Base-by-base conservation (phyloP, 139 green algal species). In the Haematococcus lacustris region DNA sequence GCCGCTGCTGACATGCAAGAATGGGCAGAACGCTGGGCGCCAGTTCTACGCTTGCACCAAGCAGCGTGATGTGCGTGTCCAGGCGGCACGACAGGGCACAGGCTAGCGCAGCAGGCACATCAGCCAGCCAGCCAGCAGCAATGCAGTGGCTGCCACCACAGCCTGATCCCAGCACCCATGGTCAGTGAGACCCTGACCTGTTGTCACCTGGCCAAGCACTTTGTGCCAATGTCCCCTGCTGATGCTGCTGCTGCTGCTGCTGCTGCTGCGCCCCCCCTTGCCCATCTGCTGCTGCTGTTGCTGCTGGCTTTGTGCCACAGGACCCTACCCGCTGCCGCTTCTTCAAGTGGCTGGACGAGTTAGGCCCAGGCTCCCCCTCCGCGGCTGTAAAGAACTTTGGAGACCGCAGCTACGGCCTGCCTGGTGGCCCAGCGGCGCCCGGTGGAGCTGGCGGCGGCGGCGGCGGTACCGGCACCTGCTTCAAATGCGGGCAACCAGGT, bases 251-350 rank as follows among this genome's bases (percentile, higher is more conserved):
- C 13, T 57, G 47, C 13, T 57, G 47, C 13, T 57, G 47, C 13
- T 57, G 47, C 47, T n/a, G n/a, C n/a, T n/a, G n/a, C 21, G 13
- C 47, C 21, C 13, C 47, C 47, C 47, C 47, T 57, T 13, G 47
- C 21, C 13, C 21, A 21, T 57, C 13, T 57, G 47, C 21, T 28
- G 47, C 47, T 57, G 47, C 13, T 21, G 47, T 13, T 21, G 47
- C 21, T 57, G 47, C 21, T 57, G 47, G 21, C 13, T 57, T 57
- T 57, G 47, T 25, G 38, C 2, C n/a, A 13, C 71, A 81, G 76
- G 76, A 81, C 38, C 28, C 76, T 35, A 71, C 76, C 0, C 70
- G 76, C 26, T 81, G 76, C 65, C 39, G 53, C 41, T 81, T 75
- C 71, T 81, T 81, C 57, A 21, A 53, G 30, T 81, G 76, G 76